Evolutionary conservation across 2,329 filamentous ascomycete genomes (phyloP).

Genomic region (Ophiostoma australiae): DNA sequence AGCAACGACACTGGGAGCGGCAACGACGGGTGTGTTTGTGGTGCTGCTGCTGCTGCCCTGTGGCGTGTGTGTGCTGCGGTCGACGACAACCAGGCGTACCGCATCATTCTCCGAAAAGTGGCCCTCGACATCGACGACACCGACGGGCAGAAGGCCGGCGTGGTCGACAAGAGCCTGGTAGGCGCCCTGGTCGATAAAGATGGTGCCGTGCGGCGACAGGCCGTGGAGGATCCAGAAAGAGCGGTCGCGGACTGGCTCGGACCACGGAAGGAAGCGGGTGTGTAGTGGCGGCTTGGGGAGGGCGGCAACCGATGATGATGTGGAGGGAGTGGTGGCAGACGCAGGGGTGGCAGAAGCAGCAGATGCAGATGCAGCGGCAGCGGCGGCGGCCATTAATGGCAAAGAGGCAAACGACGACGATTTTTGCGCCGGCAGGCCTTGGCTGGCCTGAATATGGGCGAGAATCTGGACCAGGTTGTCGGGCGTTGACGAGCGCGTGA

Average conservation of each 20-base stretch:
- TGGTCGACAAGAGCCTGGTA: conserved; percentile 74
- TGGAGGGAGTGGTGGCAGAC: conserved; percentile 24
- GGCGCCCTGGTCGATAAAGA: conserved; percentile 91
- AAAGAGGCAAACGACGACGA: conserved; percentile 28
- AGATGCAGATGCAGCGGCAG: too few species aligned
- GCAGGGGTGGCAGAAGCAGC: neutral
- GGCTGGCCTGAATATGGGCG: conserved; percentile 62
- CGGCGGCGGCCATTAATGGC: neutral
- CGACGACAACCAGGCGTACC: conserved; percentile 77
- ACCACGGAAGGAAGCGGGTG: conserved; percentile 84
- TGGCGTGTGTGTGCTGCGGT: conserved; percentile 58
- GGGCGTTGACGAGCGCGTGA: conserved; percentile 88
- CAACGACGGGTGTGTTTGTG: conserved; percentile 67
- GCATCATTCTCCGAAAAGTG: conserved; percentile 89
- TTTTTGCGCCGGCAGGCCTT: conserved; percentile 36
- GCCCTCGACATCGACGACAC: conserved; percentile 85
- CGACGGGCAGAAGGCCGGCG: conserved; percentile 81
- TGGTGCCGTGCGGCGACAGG: conserved; percentile 78
- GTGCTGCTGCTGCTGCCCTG: conserved; percentile 70
- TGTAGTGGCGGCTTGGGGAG: conserved; percentile 61
- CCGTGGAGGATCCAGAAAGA: conserved; percentile 98
- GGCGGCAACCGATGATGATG: conserved; percentile 24
- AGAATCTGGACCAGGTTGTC: conserved; percentile 89
- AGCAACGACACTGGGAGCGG: conserved; percentile 70
- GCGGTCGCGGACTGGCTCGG: conserved; percentile 80